Base-by-base conservation (phyloP, 768 basidiomycete genomes). In the Termitomyces sp. region DNA sequence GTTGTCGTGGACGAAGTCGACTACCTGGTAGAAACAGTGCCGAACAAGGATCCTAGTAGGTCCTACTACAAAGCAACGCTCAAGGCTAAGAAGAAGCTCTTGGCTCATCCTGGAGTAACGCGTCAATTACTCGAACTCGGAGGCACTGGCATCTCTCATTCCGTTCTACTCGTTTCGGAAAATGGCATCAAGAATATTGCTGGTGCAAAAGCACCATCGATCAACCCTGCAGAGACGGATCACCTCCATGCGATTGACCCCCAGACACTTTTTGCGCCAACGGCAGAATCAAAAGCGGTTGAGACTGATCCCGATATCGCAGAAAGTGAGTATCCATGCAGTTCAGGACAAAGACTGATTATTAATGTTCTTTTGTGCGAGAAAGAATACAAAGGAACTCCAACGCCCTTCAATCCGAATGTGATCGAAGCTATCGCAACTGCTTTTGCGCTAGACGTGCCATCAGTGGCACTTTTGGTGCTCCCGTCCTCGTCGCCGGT, bases 1-100 rank as follows among this genome's bases (percentile, higher is more conserved):
- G 78, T 92, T 50, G 84, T 85, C 38, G 83, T 91, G 56, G 90
- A 92, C 63, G 90, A 92, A 68, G 86, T 83, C 50, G 91, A 92
- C 66, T 87, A 85, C 69, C 73, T 91, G 43, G 75, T 93, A 56
- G 82, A 81, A 59, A 81, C 77, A 2, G 71, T 79, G 5, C 80
- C 86, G 14, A 69, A 67, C 59, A 77, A 74, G 59, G 70, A 71
- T 57, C 71, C 69, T 47, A 74, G 63, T 66, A 78, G 67, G 67
- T 75, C 75, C 35, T 77, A 71, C 53, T 68, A 65, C 53, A 68
- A 70, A 50, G 72, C 75, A 8, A 62, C 64, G 47, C 69, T 70
- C 58, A 79, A 76, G 65, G 74, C 73, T 33, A 69, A 70, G 61
- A 75, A 71, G 61, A 80, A 79, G 63, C 66, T 78, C n/a, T 67